A percentile compares a stretch with the other conserved stretches of the same genome.
Conservation (phyloP, 2,329 filamentous ascomycete genomes). For the Microcyclospora tardicrescens region DNA sequence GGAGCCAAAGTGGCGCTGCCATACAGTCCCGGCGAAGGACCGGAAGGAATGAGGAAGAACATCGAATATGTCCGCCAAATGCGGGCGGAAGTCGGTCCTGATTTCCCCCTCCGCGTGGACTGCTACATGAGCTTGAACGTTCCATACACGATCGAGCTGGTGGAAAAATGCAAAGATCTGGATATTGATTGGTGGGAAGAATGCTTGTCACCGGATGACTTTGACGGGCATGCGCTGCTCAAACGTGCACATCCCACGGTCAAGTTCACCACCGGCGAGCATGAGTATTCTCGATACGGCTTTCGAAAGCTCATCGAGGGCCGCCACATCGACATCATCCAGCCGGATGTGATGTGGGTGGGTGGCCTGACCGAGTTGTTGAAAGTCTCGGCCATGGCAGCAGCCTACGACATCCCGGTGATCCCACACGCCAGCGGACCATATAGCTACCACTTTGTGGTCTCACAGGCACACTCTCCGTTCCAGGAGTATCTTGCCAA, state of each 20-base stretch:
- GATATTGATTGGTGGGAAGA: slow-evolving; percentile 98
- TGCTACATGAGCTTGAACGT: slow-evolving; percentile 97
- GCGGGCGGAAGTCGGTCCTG: slow-evolving; percentile 69
- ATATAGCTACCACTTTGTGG: slow-evolving; percentile 92
- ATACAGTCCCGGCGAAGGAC: slow-evolving; percentile 78
- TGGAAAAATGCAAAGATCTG: slow-evolving; percentile 67
- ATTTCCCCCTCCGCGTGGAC: slow-evolving; percentile 89
- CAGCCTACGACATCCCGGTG: slow-evolving; percentile 87
- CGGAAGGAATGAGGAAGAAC: slow-evolving; percentile 72
- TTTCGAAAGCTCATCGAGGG: slow-evolving; percentile 90
- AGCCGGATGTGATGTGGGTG: slow-evolving; percentile 96
- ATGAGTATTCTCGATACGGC: slow-evolving; percentile 87
- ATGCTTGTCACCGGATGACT: slow-evolving; percentile 81
- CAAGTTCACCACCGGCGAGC: slow-evolving; percentile 93
- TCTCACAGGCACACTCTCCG: slow-evolving; percentile 82
- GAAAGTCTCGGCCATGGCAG: slow-evolving; percentile 75
- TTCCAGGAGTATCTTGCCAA: slow-evolving; percentile 96
- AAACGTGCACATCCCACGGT: slow-evolving; percentile 80
- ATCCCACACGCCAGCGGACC: slow-evolving; percentile 90
- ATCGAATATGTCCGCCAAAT: slow-evolving; percentile 78
- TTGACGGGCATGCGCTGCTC: slow-evolving; percentile 77
- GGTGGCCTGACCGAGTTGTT: slow-evolving; percentile 85
- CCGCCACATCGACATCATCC: slow-evolving; percentile 84
- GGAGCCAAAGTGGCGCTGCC: slow-evolving; percentile 83
- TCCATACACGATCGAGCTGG: slow-evolving; percentile 81